A percentile compares a stretch with the other conserved stretches of the same genome.
Conservation (phyloP, 73 alveolate species). For the Paramecium sonneborni region DNA sequence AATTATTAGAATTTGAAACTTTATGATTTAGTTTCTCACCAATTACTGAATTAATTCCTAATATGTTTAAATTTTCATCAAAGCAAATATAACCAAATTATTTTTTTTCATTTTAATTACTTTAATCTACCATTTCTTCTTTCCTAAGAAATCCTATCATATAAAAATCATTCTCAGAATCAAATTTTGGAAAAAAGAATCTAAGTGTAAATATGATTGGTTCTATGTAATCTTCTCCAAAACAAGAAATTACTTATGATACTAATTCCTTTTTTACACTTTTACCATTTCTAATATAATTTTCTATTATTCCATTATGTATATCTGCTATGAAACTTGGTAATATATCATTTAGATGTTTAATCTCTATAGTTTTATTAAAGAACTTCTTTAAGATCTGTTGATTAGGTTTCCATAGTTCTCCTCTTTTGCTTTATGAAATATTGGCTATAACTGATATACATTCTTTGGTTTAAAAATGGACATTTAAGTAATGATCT, state of each 20-base stretch:
- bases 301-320: neutral
- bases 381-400: neutral
- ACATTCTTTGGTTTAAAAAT: neutral
- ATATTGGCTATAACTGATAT: neutral
- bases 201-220: neutral
- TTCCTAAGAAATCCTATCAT: neutral
- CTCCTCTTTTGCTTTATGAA: neutral
- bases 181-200: neutral
- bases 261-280: neutral
- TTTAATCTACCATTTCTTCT: neutral
- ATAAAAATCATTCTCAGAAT: neutral
- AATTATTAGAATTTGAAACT: neutral
- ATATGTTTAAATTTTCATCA: neutral
- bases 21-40: neutral
- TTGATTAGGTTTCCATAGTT: neutral
- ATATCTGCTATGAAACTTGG: neutral
- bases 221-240: neutral
- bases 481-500: neutral
- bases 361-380: neutral
- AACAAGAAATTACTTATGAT: neutral
- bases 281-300: neutral
- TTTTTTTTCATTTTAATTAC: neutral
- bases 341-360: neutral
- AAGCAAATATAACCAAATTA: neutral
- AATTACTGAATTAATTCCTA: neutral